Conservation (phyloP, 2,329 filamentous ascomycete genomes). For the Colletotrichum tanaceti region DNA sequence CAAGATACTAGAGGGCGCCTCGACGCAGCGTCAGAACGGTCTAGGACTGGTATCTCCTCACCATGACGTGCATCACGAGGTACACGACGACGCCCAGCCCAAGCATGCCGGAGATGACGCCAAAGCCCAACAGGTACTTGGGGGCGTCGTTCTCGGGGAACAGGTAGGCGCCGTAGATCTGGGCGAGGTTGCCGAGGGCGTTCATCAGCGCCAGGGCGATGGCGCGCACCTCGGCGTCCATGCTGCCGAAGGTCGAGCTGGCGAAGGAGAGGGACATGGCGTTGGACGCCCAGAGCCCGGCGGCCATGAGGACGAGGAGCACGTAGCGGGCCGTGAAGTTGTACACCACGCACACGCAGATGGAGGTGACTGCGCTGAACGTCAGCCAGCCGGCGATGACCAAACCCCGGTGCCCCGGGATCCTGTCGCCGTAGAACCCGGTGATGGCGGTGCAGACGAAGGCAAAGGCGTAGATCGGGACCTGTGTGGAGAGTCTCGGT, state of each 20-base stretch:
- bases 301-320: constrained; percentile 66
- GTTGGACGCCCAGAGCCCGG: constrained; percentile 65
- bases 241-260: constrained; percentile 61
- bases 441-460: constrained; percentile 61
- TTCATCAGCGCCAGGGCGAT: constrained; percentile 70
- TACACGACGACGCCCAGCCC: constrained; percentile 39
- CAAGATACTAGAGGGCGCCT: neutral
- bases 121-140: constrained; percentile 59
- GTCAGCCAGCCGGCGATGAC: constrained; percentile 62
- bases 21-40: neutral
- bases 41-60: constrained; percentile 11
- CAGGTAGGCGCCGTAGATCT: constrained; percentile 66
- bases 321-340: constrained; percentile 65
- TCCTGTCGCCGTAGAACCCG: constrained; percentile 60
- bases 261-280: constrained; percentile 63
- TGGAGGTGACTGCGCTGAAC: constrained; percentile 51
- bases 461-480: constrained; percentile 65
- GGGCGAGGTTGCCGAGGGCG: constrained; percentile 64
- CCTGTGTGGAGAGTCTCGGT: constrained; percentile 18
- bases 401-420: constrained; percentile 58
- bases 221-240: constrained; percentile 51
- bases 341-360: constrained; percentile 58
- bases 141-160: constrained; percentile 62
- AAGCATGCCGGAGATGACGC: constrained; percentile 49
- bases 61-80: constrained; percentile 30